Base-by-base conservation (phyloP, 495 filamentous ascomycete genomes). In the Penicillium ochrochloron region DNA sequence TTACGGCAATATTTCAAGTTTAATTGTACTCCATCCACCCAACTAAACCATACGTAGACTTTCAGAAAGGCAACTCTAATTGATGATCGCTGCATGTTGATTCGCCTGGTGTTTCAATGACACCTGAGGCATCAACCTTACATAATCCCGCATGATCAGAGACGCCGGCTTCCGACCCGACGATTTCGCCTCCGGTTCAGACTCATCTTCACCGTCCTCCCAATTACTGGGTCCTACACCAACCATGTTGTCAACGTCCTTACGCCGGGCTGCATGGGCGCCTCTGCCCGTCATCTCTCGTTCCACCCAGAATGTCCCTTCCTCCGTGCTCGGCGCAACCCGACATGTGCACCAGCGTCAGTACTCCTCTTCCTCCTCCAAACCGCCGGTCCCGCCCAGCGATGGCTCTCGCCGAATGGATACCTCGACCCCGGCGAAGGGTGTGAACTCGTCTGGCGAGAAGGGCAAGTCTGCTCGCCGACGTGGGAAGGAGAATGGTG, bases 321-420 rank as follows among this genome's bases (percentile, higher is more conserved):
- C 73, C 34, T 69, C 70, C 65, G 69, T 73, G 46, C 64, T 73
- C 60, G 63, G 69, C 66, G 69, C 74, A 54, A 74, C 77, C 59
- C 69, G 73, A 54, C 68, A 72, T 68, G 64, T 76, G 56, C 83
- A 84, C 69, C 82, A 85, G 66, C 80, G 82, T 65, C 82, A 82
- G 63, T 80, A 84, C 68, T 85, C 83, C 41, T 81, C 78, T 56
- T 84, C 82, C 35, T 84, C 82, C 37, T 84, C 82, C 15, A 85
- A 83, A 66, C 81, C 76, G 9, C 76, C 76, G 29, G 70, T 75
- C 27, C 76, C 76, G 23, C 76, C 81, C 17, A 83, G 78, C 60
- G 79, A 83, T 77, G 78, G 81, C 44, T 74, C 79, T 23, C 69
- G 74, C 29, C 75, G 70, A 48, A 65, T 82, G 57, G 78, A 81